These are phyloP conservation scores for Coprinopsis sp. DNA, from an alignment of 768 basidiomycete genomes.

Conservation along the genomic window DNA sequence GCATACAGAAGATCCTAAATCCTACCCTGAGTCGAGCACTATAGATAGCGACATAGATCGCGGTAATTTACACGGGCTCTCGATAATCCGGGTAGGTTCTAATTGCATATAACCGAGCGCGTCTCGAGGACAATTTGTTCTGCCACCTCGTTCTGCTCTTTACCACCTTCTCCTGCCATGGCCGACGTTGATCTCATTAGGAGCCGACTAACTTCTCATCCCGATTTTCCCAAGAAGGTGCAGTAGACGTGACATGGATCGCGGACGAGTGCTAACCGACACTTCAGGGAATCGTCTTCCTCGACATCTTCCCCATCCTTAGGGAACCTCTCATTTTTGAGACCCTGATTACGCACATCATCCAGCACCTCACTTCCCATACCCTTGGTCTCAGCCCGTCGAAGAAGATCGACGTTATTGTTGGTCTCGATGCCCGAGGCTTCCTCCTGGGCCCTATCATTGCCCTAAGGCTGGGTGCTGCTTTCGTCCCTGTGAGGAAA, in stretches of 20 bases:
- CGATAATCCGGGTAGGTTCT: background rate
- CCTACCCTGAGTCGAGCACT: slow-evolving; percentile 1
- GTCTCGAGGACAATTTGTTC: background rate
- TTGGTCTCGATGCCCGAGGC: slow-evolving; percentile 93
- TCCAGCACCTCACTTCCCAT: slow-evolving; percentile 78
- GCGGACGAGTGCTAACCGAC: background rate
- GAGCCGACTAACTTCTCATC: slow-evolving; percentile 52
- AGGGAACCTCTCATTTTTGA: slow-evolving; percentile 84
- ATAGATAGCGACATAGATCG: no score
- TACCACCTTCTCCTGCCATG: slow-evolving; percentile 35
- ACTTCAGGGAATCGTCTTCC: slow-evolving; percentile 78
- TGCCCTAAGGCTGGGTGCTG: slow-evolving; percentile 84
- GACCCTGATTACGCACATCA: slow-evolving; percentile 82
- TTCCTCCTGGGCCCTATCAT: slow-evolving; percentile 93
- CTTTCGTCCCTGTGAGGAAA: slow-evolving; percentile 96
- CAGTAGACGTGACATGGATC: slow-evolving; percentile 5
- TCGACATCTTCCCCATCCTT: slow-evolving; percentile 94
- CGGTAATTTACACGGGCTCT: slow-evolving; percentile 3
- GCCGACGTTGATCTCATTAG: slow-evolving; percentile 73
- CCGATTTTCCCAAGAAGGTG: slow-evolving; percentile 91
- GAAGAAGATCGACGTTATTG: slow-evolving; percentile 84
- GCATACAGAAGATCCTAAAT: background rate
- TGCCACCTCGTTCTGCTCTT: slow-evolving; percentile 8
- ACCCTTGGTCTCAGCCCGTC: slow-evolving; percentile 57
- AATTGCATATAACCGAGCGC: background rate